Conservation (phyloP, 2,329 filamentous ascomycete genomes). For the Chaetothyriales sp. region DNA sequence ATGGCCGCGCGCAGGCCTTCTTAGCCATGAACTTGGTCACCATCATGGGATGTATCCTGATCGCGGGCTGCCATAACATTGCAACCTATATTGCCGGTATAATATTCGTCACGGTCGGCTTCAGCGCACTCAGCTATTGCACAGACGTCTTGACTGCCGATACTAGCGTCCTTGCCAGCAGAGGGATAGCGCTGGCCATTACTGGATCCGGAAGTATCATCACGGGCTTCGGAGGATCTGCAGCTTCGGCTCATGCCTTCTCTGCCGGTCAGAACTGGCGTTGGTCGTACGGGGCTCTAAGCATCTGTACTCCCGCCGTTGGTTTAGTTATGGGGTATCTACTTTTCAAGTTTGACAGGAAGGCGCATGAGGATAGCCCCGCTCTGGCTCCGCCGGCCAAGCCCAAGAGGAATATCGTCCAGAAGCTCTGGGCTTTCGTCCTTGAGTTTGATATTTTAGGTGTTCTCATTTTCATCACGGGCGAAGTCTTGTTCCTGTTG, state of each 20-base stretch:
- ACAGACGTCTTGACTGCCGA: slow-evolving; percentile 19
- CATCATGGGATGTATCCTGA: slow-evolving; percentile 40
- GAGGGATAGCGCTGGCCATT: slow-evolving; percentile 10
- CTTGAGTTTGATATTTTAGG: slow-evolving; percentile 50
- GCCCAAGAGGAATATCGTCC: slow-evolving; percentile 30
- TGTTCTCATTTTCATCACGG: slow-evolving; percentile 44
- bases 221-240: slow-evolving; percentile 10
- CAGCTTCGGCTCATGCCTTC: slow-evolving; percentile 10
- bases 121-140: slow-evolving; percentile 16
- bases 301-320: slow-evolving; percentile 48
- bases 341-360: slow-evolving; percentile 47
- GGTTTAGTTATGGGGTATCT: slow-evolving; percentile 43
- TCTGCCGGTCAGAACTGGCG: slow-evolving; percentile 26
- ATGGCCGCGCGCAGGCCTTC: slow-evolving; percentile 46
- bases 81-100: slow-evolving; percentile 47
- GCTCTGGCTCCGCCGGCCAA: slow-evolving; percentile 34
- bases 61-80: slow-evolving; percentile 46
- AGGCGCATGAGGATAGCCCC: slow-evolving; percentile 43
- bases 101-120: slow-evolving; percentile 32
- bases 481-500: slow-evolving; percentile 49
- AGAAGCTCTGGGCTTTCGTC: slow-evolving; percentile 38
- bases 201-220: slow-evolving; percentile 20
- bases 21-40: slow-evolving; percentile 30
- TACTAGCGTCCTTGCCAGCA: slow-evolving; percentile 22
- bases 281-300: slow-evolving; percentile 19